These are phyloP conservation scores for Podaxis sp. DNA, from an alignment of 768 basidiomycete species.

Conservation along the genomic window DNA sequence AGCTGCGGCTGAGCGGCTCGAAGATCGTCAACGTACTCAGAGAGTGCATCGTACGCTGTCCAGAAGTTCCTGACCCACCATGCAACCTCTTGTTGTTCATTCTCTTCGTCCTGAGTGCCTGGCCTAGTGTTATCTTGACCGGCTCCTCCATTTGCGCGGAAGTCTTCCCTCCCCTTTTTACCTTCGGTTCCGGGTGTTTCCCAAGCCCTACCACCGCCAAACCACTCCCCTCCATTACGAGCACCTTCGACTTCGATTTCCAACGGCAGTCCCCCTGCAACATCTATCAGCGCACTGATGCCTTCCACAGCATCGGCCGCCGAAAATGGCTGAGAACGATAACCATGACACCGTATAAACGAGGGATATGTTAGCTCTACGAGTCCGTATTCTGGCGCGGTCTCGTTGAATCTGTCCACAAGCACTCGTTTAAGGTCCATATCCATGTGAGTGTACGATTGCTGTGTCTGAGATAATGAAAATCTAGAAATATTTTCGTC, in stretches of 20 bases:
- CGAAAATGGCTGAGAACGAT: conserved; percentile 81
- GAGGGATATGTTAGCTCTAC: conserved; percentile 93
- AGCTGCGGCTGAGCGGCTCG: neutral
- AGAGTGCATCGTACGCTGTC: conserved; percentile 89
- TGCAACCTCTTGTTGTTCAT: conserved; percentile 38
- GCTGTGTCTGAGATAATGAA: conserved; percentile 91
- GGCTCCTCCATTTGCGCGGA: neutral
- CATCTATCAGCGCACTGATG: conserved; percentile 82
- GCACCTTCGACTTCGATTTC: conserved; percentile 90
- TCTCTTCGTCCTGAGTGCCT: conserved; percentile 27
- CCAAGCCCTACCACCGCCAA: conserved; percentile 83
- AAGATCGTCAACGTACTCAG: conserved; percentile 64
- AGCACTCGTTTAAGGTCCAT: conserved; percentile 86
- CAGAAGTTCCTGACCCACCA: conserved; percentile 96
- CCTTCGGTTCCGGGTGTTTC: conserved; percentile 45
- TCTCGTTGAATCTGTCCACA: conserved; percentile 77
- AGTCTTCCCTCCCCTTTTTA: conserved; percentile 35
- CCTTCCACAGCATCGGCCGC: conserved; percentile 95
- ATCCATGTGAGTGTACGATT: conserved; percentile 94
- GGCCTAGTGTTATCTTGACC: conserved; percentile 5
- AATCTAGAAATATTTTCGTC: conserved; percentile 51
- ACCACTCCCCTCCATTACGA: conserved; percentile 94
- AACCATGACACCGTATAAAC: conserved; percentile 90
- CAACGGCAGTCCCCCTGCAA: conserved; percentile 86
- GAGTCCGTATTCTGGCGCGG: conserved; percentile 94